phyloP scores from a whole-genome alignment of 2,329 filamentous ascomycete genomes.

The Microsporum audouinii region DNA sequence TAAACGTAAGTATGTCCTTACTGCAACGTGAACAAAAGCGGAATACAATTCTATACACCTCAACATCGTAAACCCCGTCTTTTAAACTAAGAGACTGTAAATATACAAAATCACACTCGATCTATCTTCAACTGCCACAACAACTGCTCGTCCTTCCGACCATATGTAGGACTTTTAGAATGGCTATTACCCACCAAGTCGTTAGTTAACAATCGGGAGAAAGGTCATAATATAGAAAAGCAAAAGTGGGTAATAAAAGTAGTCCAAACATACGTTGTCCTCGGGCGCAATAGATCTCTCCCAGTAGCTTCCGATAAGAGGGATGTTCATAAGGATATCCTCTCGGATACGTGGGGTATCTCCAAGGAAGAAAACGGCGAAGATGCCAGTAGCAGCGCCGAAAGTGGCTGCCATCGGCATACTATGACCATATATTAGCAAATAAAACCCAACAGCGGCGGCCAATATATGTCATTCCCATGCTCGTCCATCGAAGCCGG shows the following conservation, averaged over 20 bases:
- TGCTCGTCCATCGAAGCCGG: neutral
- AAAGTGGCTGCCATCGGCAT: conserved; percentile 43
- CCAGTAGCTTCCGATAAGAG: conserved; percentile 47
- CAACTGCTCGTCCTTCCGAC: neutral
- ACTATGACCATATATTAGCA: conserved; percentile 18
- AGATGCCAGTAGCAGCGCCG: conserved; percentile 46
- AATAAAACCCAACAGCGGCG: neutral
- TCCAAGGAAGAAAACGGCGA: conserved; percentile 54
- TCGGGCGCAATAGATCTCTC: conserved; percentile 48
- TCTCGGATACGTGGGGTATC: conserved; percentile 51
- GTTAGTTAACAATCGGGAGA: neutral
- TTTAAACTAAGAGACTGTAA: conserved; percentile 1
- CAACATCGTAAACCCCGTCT: neutral
- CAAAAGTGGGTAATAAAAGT: neutral
- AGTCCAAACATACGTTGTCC: conserved; percentile 43
- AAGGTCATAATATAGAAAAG: neutral
- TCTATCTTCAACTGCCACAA: neutral
- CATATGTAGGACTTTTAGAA: neutral
- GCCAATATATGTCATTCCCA: neutral
- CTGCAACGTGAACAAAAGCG: neutral
- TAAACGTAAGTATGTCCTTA: neutral
- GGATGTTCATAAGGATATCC: conserved; percentile 51
- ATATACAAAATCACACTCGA: neutral
- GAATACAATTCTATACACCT: conserved; percentile 1
- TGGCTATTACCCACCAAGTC: neutral